Conservation (phyloP, 2,329 filamentous ascomycete species). For the Pestalotiopsis sp. region DNA sequence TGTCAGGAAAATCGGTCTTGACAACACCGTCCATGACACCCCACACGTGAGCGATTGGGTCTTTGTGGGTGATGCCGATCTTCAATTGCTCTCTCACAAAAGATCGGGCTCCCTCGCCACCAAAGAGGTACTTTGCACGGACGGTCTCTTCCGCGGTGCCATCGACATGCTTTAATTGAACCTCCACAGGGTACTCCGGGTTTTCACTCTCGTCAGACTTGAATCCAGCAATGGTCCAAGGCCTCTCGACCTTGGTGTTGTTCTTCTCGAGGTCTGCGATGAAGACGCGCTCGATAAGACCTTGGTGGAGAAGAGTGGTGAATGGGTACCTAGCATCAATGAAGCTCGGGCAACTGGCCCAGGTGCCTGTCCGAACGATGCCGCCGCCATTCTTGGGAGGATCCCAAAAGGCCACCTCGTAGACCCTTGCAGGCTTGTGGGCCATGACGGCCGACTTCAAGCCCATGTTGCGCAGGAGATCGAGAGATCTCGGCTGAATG, state of each 20-base stretch:
- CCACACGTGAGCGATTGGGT: constrained; percentile 74
- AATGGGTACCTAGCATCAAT: constrained; percentile 73
- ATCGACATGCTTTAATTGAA: constrained; percentile 76
- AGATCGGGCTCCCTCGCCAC: constrained; percentile 72
- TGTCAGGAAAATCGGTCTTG: constrained; percentile 75
- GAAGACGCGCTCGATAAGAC: constrained; percentile 71
- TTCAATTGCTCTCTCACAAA: constrained; percentile 65
- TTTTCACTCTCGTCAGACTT: constrained; percentile 57
- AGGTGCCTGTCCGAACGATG: constrained; percentile 70
- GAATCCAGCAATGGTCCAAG: constrained; percentile 67
- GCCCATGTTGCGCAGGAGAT: constrained; percentile 86
- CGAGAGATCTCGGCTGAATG: constrained; percentile 86
- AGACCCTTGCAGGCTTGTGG: constrained; percentile 84
- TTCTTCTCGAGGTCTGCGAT: constrained; percentile 67
- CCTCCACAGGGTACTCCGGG: constrained; percentile 76
- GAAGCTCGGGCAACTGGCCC: constrained; percentile 88
- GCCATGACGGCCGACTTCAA: constrained; percentile 88
- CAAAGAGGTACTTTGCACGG: constrained; percentile 70
- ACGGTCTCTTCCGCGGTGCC: constrained; percentile 70
- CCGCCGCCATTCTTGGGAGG: constrained; percentile 56
- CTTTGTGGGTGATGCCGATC: constrained; percentile 72
- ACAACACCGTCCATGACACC: constrained; percentile 77
- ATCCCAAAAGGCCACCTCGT: constrained; percentile 76
- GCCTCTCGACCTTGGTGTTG: constrained; percentile 61
- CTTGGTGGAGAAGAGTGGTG: constrained; percentile 72